phyloP scores from a whole-genome alignment of 495 filamentous ascomycete genomes.

The Pyrenopolyporus hunteri region DNA sequence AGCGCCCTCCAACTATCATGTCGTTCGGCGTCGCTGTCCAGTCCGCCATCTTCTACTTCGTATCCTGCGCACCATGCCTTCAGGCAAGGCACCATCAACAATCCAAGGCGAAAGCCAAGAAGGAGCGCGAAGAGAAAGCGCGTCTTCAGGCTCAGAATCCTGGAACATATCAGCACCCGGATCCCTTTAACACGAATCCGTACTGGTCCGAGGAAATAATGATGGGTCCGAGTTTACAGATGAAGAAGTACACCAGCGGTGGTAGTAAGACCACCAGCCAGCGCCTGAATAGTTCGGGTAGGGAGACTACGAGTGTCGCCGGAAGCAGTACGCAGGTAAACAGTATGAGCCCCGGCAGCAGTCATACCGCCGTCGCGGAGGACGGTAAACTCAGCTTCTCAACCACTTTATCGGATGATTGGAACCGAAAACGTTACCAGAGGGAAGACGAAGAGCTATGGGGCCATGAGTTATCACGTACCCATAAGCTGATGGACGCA shows the following conservation, averaged over 20 bases:
- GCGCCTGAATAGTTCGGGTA: conserved; percentile 56
- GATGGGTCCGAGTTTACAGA: conserved; percentile 72
- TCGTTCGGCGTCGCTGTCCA: conserved; percentile 64
- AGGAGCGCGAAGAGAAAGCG: conserved; percentile 61
- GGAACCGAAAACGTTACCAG: conserved; percentile 78
- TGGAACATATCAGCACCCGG: conserved; percentile 76
- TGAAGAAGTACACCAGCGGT: conserved; percentile 62
- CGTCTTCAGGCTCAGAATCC: conserved; percentile 69
- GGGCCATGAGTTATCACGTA: conserved; percentile 57
- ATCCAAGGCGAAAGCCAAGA: conserved; percentile 68
- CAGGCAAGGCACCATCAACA: conserved; percentile 66
- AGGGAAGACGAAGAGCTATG: conserved; percentile 85
- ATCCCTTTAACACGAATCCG: conserved; percentile 80
- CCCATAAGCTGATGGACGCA: conserved; percentile 56
- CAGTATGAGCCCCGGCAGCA: conserved; percentile 32
- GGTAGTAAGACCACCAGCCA: conserved; percentile 56
- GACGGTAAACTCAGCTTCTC: conserved; percentile 39
- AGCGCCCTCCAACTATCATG: conserved; percentile 45
- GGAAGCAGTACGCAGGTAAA: conserved; percentile 38
- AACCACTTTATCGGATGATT: conserved; percentile 57
- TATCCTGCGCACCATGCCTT: conserved; percentile 81
- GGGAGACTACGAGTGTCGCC: conserved; percentile 46
- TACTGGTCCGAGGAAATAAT: conserved; percentile 86
- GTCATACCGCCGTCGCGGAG: conserved; percentile 24
- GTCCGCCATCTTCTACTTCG: conserved; percentile 86